Conservation (phyloP, 2,329 filamentous ascomycete genomes). For the Diplodia corticola region DNA sequence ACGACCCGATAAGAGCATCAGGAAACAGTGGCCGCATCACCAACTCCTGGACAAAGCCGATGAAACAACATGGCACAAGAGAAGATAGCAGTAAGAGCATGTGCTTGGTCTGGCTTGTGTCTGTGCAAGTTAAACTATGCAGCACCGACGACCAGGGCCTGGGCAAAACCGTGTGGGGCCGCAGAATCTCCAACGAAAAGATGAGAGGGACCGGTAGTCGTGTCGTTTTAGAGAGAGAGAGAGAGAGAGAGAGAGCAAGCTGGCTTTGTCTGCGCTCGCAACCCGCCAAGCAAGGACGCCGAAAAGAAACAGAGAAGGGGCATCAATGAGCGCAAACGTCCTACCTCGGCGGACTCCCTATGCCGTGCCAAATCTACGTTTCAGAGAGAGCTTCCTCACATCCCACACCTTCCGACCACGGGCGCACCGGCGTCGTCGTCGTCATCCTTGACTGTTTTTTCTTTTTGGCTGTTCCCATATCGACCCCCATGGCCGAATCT, state of each 20-base stretch:
- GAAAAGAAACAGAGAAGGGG: not conserved
- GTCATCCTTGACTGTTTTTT: conserved; percentile 6
- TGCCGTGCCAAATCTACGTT: not conserved
- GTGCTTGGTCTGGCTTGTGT: not conserved
- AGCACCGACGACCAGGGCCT: not conserved
- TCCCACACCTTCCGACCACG: not conserved
- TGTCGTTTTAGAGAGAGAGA: not conserved
- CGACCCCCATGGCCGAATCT: not conserved
- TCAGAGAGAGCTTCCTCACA: not conserved
- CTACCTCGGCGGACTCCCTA: not conserved
- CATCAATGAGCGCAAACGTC: not conserved
- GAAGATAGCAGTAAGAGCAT: not conserved
- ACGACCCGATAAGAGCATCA: not conserved
- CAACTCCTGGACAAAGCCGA: not conserved
- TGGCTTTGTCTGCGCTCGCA: not conserved
- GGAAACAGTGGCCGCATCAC: not conserved
- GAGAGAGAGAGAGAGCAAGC: too few species aligned
- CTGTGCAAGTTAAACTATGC: not conserved
- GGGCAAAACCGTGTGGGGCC: not conserved
- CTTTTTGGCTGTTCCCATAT: not conserved
- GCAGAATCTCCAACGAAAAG: not conserved
- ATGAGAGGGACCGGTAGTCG: too few species aligned
- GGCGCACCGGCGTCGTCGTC: not conserved
- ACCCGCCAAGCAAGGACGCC: not conserved
- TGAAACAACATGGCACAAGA: not conserved